Evolutionary conservation across 352 stramenopile species (phyloP).

Genomic region (Phytophthora syringae): DNA sequence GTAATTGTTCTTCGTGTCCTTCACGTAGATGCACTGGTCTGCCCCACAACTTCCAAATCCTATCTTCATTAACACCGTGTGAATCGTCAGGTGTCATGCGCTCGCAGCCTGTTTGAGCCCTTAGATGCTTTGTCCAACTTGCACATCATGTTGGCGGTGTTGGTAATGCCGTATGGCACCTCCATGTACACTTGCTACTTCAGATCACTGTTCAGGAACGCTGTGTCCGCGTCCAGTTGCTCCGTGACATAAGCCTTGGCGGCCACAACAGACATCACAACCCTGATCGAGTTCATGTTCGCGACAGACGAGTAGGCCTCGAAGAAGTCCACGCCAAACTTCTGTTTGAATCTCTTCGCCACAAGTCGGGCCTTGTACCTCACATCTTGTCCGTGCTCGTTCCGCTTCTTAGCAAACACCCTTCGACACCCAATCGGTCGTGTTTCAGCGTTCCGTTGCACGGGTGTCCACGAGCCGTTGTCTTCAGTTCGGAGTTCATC

Average conservation of each 20-base stretch:
- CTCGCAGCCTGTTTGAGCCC: constrained; percentile 27
- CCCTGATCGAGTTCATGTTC: constrained; percentile 44
- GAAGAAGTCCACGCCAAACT: constrained; percentile 41
- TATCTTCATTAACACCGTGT: constrained; percentile 15
- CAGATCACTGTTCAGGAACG: too few species aligned
- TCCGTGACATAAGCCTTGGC: constrained; percentile 12
- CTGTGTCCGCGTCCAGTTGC: constrained; percentile 45
- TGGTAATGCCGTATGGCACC: too few species aligned
- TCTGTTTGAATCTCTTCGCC: constrained; percentile 38
- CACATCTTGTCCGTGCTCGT: constrained; percentile 34
- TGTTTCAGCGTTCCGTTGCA: background rate
- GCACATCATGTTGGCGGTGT: constrained; percentile 6
- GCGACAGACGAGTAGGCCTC: constrained; percentile 32
- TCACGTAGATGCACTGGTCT: constrained; percentile 31
- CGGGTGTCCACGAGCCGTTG: constrained; percentile 7
- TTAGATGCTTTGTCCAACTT: constrained; percentile 23
- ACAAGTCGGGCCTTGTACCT: constrained; percentile 45
- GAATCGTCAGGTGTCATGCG: background rate
- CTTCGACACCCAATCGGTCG: too few species aligned
- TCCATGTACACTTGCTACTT: too few species aligned
- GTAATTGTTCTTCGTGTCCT: constrained; percentile 3
- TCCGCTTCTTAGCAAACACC: constrained; percentile 44
- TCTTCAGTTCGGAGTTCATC: background rate
- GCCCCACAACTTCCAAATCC: constrained; percentile 19
- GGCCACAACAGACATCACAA: constrained; percentile 17